Base-by-base conservation (phyloP, 768 basidiomycete genomes). In the Amylocystis lapponica region DNA sequence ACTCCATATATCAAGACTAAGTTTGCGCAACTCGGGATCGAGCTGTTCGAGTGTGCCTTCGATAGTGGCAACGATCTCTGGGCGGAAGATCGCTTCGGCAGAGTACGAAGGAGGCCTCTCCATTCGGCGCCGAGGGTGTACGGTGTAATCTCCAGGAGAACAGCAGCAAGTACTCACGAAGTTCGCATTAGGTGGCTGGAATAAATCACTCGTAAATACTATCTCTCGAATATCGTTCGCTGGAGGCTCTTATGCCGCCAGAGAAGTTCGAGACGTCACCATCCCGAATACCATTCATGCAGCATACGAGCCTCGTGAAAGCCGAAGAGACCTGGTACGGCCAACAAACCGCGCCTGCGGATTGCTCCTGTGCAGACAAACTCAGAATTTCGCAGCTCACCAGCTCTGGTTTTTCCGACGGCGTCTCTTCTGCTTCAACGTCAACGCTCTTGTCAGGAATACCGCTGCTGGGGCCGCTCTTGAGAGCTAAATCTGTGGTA, bases 1-100 rank as follows among this genome's bases (percentile, higher is more conserved):
- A 36, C 37, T 35, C 51, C 34, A 23, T 13, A 91, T 86, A 22
- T 76, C 66, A 48, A 86, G 58, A 55, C 86, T 88, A 30, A 91
- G 64, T 19, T 72, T 58, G 20, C 85, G 75, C 30, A 91, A 68
- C 39, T 75, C 62, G 5, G 67, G 48, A 41, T 70, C 68, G 12
- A 83, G 63, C 39, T 67, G 57, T 51, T 82, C 72, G 38, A 91
- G 52, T 31, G 66, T 66, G 3, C 57, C 50, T 40, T 81, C 77
- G 43, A 90, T 74, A 6, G 76, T 75, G 21, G 63, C 58, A 35
- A 75, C 56, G n/a, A 78, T 66, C 39, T 72, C 71, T 2, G 66
- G 48, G 13, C 39, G 25, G 22, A 49, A 47, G 8, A 44, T 27
- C 3, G 30, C 47, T 14, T 46, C 14, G 34, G 48, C 41, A 31